Conservation (phyloP, 441 rosid genomes). For the Corymbia citriodora region DNA sequence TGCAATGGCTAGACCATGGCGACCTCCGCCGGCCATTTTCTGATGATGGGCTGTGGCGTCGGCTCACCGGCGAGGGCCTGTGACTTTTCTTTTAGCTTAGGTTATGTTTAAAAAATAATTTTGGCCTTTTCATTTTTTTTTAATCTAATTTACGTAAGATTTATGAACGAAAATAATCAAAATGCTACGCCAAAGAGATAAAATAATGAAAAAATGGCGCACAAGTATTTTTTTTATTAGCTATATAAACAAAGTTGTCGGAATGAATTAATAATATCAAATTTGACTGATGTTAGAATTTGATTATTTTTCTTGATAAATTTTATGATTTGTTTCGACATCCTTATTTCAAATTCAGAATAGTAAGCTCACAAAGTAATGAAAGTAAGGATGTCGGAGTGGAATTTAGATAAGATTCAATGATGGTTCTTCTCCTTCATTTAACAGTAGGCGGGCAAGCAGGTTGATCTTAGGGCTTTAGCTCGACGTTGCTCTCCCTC, state of each 20-base stretch:
- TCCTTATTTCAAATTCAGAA: background rate
- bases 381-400: background rate
- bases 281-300: too few species aligned
- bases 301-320: fast-evolving
- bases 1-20: background rate
- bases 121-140: fast-evolving
- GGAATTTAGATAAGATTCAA: background rate
- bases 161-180: background rate
- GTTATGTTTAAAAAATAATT: background rate
- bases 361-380: background rate
- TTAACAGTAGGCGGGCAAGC: background rate
- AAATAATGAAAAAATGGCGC: too few species aligned
- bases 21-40: background rate
- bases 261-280: too few species aligned
- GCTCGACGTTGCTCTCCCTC: background rate
- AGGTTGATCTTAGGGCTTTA: background rate
- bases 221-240: too few species aligned
- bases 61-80: fast-evolving
- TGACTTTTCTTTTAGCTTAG: background rate
- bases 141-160: background rate
- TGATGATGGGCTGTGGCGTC: background rate
- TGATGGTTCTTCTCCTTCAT: background rate
- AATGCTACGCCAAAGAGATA: fast-evolving
- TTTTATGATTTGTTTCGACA: fast-evolving
- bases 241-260: too few species aligned